Base-by-base conservation (phyloP, 2,329 filamentous ascomycete genomes). In the Gaeumannomyces tritici region DNA sequence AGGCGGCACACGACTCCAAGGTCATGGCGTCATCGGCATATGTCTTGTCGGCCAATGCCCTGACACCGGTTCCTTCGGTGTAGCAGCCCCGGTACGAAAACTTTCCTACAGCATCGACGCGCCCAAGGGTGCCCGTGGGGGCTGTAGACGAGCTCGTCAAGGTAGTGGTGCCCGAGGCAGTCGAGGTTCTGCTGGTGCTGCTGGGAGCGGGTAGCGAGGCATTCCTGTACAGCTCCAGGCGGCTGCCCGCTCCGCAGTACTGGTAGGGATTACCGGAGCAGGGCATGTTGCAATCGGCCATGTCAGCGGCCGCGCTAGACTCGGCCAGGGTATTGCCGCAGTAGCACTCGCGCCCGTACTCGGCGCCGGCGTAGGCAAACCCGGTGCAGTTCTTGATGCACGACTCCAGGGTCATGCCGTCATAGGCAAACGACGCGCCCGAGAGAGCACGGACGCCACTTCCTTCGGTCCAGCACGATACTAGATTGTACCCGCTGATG, bases 11-110 rank as follows among this genome's bases (percentile, higher is more conserved):
- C 59, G 68, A 74, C 61, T 76, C 72, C 2, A 81, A 74, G 0
- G 79, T 81, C 76, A 84, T 82, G 61, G 68, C 60, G 28, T 71
- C 71, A 24, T 66, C 67, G 11, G 69, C 70, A 67, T 83, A 84
- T 15, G 73, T 69, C 27, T 72, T 67, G 24, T 77, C 79, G 65
- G 82, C 84, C 64, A 87, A 76, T 62, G 84, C 83, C 57, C 84
- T 80, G 59, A 26, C 24, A 60, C 78, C 75, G n/a, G 73, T 74
- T 1, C 77, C 80, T 65, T 87, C 84, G 29, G 83, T 76, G 74
- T 81, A 87, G 73, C 84, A 87, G 47, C 84, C 84, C 61, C 82
- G 79, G 64, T 77, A 73, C n/a, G 27, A 27, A 61, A 61, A 68
- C 27, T 31, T 26, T 35, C 62, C 63, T 47, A 65, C 21, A 70